Evolutionary conservation across 805 yeast genomes (phyloP), one percentile per base, ranked within the genome.

Genomic region (Ogataea glucozyma): DNA sequence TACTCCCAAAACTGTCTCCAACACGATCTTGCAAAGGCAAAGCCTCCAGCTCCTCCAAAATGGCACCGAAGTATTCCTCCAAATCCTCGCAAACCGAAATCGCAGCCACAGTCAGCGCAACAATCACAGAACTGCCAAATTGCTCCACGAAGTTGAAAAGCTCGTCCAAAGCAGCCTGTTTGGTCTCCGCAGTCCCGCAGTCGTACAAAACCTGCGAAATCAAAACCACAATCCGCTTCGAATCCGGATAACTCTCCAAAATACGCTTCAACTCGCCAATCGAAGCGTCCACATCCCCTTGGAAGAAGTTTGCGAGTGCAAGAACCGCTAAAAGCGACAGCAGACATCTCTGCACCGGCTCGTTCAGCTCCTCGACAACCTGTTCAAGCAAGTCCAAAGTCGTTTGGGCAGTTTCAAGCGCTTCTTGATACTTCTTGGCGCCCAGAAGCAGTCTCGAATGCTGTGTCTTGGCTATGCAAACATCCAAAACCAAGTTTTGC

Each of bases 81-180:
- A 76, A 66, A 35, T 79, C 70, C 38, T 88, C 85, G 8, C 81
- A 69, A 2, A 93, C 71, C 0, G 87, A 72, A 17, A 91, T 79
- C 0, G 95, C 89, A 4, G 96, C 97, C 31, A 91, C 69, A 1
- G 88, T 77, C 45, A 90, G 63, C 0, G 87, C 82, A 2, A 86
- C 79, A 18, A 79, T 56, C 34, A 88, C 64, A 2, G 89, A 79
- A 1, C 85, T 70, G 0, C 95, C 96, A 43, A 75, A 62, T 4
- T 66, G 69, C 46, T 76, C 83, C 30, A 89, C 78, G 53, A 73
- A 79, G 18, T 75, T 72, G 52, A 85, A 83, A 32, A 91, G 64
- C 61, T 88, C 96, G 53, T 89, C 96, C 35, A 86, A 57, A 0
- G 97, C 96, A 1, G 89, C 90, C 49, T 81, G 84, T 45, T 79